A percentile compares a stretch with the other conserved stretches of the same genome.
Evolutionary conservation across 495 filamentous ascomycete species (phyloP).

Genomic region (Annulohypoxylon bovei): DNA sequence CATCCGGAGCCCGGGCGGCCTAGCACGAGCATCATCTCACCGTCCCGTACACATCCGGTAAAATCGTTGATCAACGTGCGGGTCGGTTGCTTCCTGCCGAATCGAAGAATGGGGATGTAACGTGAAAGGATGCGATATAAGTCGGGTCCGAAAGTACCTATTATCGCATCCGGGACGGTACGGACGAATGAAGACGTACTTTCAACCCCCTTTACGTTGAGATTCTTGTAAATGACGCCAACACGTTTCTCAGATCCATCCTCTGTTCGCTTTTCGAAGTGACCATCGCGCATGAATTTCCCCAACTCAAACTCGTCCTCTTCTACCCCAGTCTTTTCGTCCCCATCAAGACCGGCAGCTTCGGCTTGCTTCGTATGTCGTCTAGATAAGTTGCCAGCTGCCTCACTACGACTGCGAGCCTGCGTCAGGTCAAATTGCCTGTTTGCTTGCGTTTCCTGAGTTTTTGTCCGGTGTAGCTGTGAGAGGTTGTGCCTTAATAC

Average conservation of each 20-base stretch:
- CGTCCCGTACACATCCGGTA: constrained; percentile 78
- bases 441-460: constrained; percentile 49
- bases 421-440: constrained; percentile 24
- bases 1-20: constrained; percentile 84
- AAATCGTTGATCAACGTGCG: constrained; percentile 77
- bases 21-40: constrained; percentile 84
- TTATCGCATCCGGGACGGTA: constrained; percentile 78
- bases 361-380: constrained; percentile 25
- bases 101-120: constrained; percentile 71
- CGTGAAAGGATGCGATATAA: constrained; percentile 73
- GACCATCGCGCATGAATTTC: constrained; percentile 79
- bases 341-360: constrained; percentile 53
- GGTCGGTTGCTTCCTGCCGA: constrained; percentile 53
- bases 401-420: constrained; percentile 19
- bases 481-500: constrained; percentile 73
- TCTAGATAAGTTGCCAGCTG: constrained; percentile 18
- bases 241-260: constrained; percentile 81
- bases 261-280: constrained; percentile 79
- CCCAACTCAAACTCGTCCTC: constrained; percentile 74
- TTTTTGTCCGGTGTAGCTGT: constrained; percentile 64
- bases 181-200: constrained; percentile 74
- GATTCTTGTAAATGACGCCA: constrained; percentile 82
- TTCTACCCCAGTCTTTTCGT: constrained; percentile 48
- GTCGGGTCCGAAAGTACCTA: constrained; percentile 88
- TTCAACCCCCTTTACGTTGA: constrained; percentile 78